A percentile compares a stretch with the other conserved stretches of the same genome.
Conservation (phyloP, 1,139 yeast species). For the Debaryomyces udenii region DNA sequence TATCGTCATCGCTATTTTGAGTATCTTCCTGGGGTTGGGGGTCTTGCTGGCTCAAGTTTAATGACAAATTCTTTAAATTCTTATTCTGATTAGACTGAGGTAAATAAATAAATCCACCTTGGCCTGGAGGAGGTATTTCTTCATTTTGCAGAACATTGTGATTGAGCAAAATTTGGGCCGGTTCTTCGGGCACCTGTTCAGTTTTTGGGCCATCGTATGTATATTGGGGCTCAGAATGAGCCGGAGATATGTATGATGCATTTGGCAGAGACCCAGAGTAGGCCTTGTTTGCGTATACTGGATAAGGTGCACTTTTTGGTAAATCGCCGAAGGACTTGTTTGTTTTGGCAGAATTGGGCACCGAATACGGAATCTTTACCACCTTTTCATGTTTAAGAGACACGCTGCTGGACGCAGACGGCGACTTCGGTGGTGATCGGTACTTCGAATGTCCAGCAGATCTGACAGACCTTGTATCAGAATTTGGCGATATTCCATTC, state of each 20-base stretch:
- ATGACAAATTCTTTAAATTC: conserved; percentile 36
- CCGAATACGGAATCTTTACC: neutral
- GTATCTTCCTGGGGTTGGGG: conserved; percentile 7
- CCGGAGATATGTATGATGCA: neutral
- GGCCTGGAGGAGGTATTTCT: conserved; percentile 3
- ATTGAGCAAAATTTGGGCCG: neutral
- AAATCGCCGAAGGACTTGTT: conserved; percentile 6
- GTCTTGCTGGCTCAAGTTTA: conserved; percentile 23
- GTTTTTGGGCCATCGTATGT: too few relatives aligned
- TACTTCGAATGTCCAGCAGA: conserved; percentile 2
- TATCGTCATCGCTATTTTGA: conserved; percentile 16
- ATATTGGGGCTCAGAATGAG: neutral
- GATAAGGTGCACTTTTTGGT: conserved; percentile 2
- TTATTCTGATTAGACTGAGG: conserved; percentile 16
- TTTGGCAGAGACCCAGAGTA: conserved; percentile 4
- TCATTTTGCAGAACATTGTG: neutral
- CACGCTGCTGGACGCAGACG: neutral
- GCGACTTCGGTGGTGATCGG: conserved; percentile 5
- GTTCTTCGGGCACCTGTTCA: neutral
- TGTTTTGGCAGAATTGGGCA: conserved; percentile 1
- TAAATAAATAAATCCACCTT: conserved; percentile 1
- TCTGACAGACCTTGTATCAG: conserved; percentile 5
- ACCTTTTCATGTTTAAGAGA: neutral
- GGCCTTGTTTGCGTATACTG: conserved; percentile 1
- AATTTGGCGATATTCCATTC: conserved; percentile 13